Base-by-base conservation (phyloP, 2,329 filamentous ascomycete species). In the Aspergillus eucalypticola region DNA sequence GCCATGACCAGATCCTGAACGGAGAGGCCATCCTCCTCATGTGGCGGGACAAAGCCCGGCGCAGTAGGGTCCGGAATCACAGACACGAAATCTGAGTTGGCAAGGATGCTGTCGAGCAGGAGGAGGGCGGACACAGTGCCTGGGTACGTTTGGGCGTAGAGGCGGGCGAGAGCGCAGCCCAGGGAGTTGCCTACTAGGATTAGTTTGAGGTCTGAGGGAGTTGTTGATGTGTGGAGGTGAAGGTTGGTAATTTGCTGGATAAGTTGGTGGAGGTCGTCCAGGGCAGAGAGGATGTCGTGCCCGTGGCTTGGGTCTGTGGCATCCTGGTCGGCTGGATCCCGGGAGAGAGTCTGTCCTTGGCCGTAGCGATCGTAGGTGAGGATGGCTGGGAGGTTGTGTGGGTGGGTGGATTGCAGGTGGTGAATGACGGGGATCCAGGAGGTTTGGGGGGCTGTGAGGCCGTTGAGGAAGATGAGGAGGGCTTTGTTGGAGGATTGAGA, bases 291-390 rank as follows among this genome's bases (percentile, higher is more conserved):
- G 23, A 53, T 54, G 48, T 62, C 60, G 38, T 62, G 60, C 17
- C 59, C 59, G 42, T 61, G 59, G 0, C 32, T 25, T 10, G 71
- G 70, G 8, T 76, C 67, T 23, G 76, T 23, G 25, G 78, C 38
- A 48, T 67, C 21, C 53, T 68, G 58, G 42, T 77, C 76, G 3
- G 67, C 60, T 0, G 75, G 79, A 52, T 86, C 83, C 3, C 71
- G 69, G n/a, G 83, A 82, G 51, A 68, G 80, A 65, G 74, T 79
- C 72, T 55, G 71, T 8, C 84, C 84, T 69, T 87, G 84, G 8
- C 84, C 84, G 64, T 81, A 86, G 44, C 85, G 83, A 69, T 87
- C 85, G 62, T 86, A 87, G 48, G 79, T 80, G 3, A 87, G 73
- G 17, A 86, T 69, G 13, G 75, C 73, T 1, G 80, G 81, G 53